phyloP scores from a whole-genome alignment of 306 rosid genomes.

The Gastrolobium villosum region DNA sequence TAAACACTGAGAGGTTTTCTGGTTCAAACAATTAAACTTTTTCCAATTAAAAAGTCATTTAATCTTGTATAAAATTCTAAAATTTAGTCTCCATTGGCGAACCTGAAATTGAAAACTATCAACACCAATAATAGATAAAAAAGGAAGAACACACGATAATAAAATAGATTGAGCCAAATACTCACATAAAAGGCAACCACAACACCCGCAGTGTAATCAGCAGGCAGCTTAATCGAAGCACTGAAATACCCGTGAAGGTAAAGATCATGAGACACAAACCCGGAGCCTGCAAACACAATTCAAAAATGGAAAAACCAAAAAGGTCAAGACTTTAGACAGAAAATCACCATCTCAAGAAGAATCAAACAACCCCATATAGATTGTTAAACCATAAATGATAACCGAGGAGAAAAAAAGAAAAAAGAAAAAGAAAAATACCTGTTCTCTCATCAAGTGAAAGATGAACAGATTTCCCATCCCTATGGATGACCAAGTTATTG shows the following conservation, averaged over 20 bases:
- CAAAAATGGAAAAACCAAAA: conserved; percentile 26
- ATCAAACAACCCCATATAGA: conserved; percentile 12
- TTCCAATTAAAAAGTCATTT: not conserved
- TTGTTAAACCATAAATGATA: not conserved
- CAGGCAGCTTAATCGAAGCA: conserved; percentile 92
- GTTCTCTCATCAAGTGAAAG: conserved; percentile 88
- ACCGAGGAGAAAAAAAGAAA: not conserved
- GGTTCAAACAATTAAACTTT: conserved; percentile 9
- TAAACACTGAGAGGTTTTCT: conserved; percentile 25
- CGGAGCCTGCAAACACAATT: conserved; percentile 73
- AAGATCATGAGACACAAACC: conserved; percentile 95
- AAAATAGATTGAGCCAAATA: conserved; percentile 18
- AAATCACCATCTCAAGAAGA: conserved; percentile 4
- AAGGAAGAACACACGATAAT: not conserved
- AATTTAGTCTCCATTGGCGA: conserved; percentile 11
- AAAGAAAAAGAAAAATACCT: conserved; percentile 48
- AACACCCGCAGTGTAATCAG: conserved; percentile 96
- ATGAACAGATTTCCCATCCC: conserved; percentile 91
- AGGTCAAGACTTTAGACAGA: conserved; percentile 20
- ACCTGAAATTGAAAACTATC: conserved; percentile 21
- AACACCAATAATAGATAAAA: not conserved
- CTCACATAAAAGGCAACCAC: conserved; percentile 98
- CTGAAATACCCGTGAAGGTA: conserved; percentile 93
- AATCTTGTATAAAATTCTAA: not conserved
- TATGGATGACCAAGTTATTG: conserved; percentile 71